Conservation (phyloP, 2,329 filamentous ascomycete genomes). For the Aspergillus brasiliensis region DNA sequence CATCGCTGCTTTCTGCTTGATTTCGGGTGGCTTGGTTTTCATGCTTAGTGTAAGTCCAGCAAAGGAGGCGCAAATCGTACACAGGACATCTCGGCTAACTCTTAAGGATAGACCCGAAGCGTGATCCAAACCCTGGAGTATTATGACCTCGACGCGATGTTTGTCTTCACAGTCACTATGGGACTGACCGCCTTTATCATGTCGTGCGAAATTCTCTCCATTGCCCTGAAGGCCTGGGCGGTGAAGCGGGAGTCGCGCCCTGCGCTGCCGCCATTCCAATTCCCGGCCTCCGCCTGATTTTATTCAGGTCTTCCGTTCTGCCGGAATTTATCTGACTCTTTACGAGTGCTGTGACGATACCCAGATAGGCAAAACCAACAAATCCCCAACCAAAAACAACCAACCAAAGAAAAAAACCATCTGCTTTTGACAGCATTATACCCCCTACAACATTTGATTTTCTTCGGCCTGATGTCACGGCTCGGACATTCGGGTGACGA, state of each 20-base stretch:
- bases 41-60: conserved; percentile 76
- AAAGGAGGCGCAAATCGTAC: not conserved
- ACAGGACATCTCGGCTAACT: conserved; percentile 24
- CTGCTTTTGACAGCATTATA: conserved; percentile 25
- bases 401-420: not conserved
- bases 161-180: conserved; percentile 86
- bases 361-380: conserved; percentile 5
- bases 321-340: too few species aligned
- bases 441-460: conserved; percentile 25
- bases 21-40: conserved; percentile 85
- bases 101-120: conserved; percentile 65
- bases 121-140: conserved; percentile 75
- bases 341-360: not conserved
- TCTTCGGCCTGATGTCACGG: conserved; percentile 14
- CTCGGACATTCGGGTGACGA: conserved; percentile 9
- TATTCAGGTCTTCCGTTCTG: too few species aligned
- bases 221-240: conserved; percentile 89
- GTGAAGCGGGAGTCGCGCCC: conserved; percentile 47
- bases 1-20: conserved; percentile 82
- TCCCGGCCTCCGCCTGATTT: conserved; percentile 22
- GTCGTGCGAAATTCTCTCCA: conserved; percentile 76
- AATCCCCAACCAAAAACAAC: conserved; percentile 5
- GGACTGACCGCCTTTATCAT: conserved; percentile 80
- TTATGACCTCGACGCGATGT: conserved; percentile 84
- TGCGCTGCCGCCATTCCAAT: conserved; percentile 33